Conservation (phyloP, 306 rosid genomes). For the Rosa rugosa region DNA sequence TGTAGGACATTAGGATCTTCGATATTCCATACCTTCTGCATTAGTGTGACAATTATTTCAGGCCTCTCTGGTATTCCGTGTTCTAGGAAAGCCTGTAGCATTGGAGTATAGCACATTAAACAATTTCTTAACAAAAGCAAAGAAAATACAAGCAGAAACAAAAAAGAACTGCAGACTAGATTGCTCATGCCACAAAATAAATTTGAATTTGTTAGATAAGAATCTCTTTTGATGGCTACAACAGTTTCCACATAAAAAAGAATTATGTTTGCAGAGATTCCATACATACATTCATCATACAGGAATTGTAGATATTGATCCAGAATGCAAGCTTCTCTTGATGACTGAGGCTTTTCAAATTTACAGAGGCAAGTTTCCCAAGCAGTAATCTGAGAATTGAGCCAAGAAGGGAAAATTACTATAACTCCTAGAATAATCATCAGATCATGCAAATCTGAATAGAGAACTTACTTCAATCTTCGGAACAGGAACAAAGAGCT, state of each 20-base stretch:
- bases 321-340: conserved; percentile 98
- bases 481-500: conserved; percentile 64
- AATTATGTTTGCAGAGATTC: neutral
- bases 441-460: conserved; percentile 3
- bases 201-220: too few relatives aligned
- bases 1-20: neutral
- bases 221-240: neutral
- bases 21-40: conserved; percentile 61
- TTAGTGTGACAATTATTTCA: conserved; percentile 61
- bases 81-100: conserved; percentile 71
- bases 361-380: conserved; percentile 73
- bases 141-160: neutral
- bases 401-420: conserved; percentile 16
- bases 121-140: neutral
- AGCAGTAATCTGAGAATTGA: conserved; percentile 62
- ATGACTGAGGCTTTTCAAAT: conserved; percentile 61
- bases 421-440: neutral
- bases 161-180: neutral
- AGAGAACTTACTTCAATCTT: conserved; percentile 67
- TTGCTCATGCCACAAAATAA: neutral
- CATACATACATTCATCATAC: conserved; percentile 82
- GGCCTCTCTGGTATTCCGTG: conserved; percentile 83
- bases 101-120: conserved; percentile 17
- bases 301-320: conserved; percentile 91
- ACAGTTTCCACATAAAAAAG: neutral